Evolutionary conservation across 164 flowering plant genomes (phyloP), one percentile per base, ranked within the genome.

Genomic region (Liriodendron chinense): DNA sequence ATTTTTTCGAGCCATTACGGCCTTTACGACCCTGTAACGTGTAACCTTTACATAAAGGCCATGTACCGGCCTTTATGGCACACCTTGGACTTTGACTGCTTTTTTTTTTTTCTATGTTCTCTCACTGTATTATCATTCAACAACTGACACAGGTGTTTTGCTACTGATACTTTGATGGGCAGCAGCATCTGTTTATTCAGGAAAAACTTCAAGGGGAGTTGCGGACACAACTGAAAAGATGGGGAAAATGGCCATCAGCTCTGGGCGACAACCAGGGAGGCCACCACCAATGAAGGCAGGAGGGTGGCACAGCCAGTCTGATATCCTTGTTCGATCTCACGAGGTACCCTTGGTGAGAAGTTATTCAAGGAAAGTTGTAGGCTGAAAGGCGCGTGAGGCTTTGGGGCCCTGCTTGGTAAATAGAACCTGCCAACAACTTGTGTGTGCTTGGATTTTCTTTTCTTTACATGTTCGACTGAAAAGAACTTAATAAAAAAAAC

Each of bases 181-280:
- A 16, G 59, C 20, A 10, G 59, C 59, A 53, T 53, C 59, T 53
- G 49, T 67, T 65, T 22, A 28, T 13, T 34, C n/a, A 26, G 47
- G 26, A 16, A 67, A 25, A 65, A 82, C 78, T 89, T 80, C 48
- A 10, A 9, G 84, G 49, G 89, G 84, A 66, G 85, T 79, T 53
- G 78, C 84, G 0, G 93, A 89, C 70, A 70, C 89, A 7, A 76
- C 87, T 34, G 94, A 89, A 50, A 92, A 90, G 86, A 70, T 94
- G 74, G 86, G 79, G 20, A 87, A 83, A 71, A 77, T 91, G 87
- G 69, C 83, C 1, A 65, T 92, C 7, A 76, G 87, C 61, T 21
- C 77, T 56, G 79, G 74, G 16, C 77, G 70, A 53, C 26, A 26
- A 34, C 71, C 65, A 12, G 26, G 6, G 22, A 64, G 47, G 63